Conservation (phyloP, 2,329 filamentous ascomycete species). For the Atkinsonella hypoxylon region DNA sequence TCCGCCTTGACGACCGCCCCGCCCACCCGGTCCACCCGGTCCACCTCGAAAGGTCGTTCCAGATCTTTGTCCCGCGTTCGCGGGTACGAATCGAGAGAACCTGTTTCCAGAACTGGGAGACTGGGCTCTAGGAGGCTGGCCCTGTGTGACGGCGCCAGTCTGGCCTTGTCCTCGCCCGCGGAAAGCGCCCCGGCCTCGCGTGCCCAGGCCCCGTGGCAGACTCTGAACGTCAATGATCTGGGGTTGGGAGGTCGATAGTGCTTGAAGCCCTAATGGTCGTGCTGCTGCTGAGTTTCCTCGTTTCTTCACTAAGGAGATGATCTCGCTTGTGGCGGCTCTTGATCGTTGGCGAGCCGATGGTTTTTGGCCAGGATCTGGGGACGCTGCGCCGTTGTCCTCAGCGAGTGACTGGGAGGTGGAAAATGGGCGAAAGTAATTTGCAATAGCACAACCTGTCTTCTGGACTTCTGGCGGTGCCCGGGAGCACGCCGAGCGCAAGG, state of each 20-base stretch:
- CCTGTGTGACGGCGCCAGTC: slow-evolving; percentile 1
- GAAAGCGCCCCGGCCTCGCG: slow-evolving; percentile 16
- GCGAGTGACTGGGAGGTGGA: slow-evolving; percentile 25
- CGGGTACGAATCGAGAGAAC: slow-evolving; percentile 8
- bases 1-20: slow-evolving; percentile 10
- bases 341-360: slow-evolving; percentile 18
- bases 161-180: slow-evolving; percentile 9
- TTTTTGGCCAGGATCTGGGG: slow-evolving; percentile 10
- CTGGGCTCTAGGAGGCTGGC: slow-evolving; percentile 1
- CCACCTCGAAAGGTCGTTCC: slow-evolving; percentile 7
- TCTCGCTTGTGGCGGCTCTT: slow-evolving; percentile 22
- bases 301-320: slow-evolving; percentile 18
- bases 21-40: slow-evolving; percentile 11
- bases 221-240: slow-evolving; percentile 29
- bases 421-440: slow-evolving; percentile 16
- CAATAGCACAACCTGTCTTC: slow-evolving; percentile 19
- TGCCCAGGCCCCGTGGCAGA: slow-evolving; percentile 19
- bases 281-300: slow-evolving; percentile 6
- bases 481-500: slow-evolving; percentile 25
- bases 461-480: slow-evolving; percentile 23
- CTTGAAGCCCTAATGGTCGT: slow-evolving; percentile 1
- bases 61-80: not conserved
- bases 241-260: slow-evolving; percentile 11
- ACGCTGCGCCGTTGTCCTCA: slow-evolving; percentile 15
- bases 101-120: slow-evolving; percentile 9